A percentile compares a stretch with the other conserved stretches of the same genome.
Conservation (phyloP, 495 filamentous ascomycete species). For the Aspergillus bridgeri region DNA sequence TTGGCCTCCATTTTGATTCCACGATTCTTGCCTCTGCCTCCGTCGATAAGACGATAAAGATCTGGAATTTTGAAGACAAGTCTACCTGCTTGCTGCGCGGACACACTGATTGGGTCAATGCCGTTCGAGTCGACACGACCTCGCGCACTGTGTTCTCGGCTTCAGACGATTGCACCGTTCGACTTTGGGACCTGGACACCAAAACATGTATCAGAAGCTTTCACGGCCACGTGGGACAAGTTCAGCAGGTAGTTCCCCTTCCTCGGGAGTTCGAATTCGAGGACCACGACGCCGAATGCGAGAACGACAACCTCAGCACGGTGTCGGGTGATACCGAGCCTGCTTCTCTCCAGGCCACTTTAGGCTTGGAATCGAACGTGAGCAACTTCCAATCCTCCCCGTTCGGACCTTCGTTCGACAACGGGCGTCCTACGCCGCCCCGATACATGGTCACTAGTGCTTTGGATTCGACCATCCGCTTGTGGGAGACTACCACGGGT, state of each 20-base stretch:
- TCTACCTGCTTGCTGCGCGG: conserved; percentile 73
- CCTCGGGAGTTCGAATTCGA: conserved; percentile 88
- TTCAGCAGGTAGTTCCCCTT: conserved; percentile 82
- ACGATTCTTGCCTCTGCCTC: conserved; percentile 84
- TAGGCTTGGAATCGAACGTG: conserved; percentile 23
- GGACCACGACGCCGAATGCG: conserved; percentile 53
- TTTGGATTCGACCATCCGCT: conserved; percentile 83
- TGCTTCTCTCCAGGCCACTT: conserved; percentile 13
- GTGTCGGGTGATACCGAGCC: conserved; percentile 33
- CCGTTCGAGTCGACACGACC: conserved; percentile 73
- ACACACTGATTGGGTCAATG: conserved; percentile 93
- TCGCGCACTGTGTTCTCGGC: conserved; percentile 88
- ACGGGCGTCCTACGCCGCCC: conserved; percentile 66
- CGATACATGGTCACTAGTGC: conserved; percentile 89
- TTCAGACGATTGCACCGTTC: conserved; percentile 87
- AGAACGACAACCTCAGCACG: conserved; percentile 49
- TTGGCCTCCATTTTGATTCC: conserved; percentile 80
- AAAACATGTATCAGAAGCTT: conserved; percentile 73
- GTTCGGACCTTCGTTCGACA: conserved; percentile 57
- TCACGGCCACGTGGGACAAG: conserved; percentile 91
- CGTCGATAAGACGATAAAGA: conserved; percentile 82
- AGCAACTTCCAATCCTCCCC: conserved; percentile 44
- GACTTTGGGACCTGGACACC: conserved; percentile 91
- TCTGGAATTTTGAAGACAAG: conserved; percentile 89
- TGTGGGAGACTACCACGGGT: conserved; percentile 87